A percentile compares a stretch with the other conserved stretches of the same genome.
phyloP scores from a whole-genome alignment of 768 basidiomycete genomes.

The Fomitopsis pulvina region DNA sequence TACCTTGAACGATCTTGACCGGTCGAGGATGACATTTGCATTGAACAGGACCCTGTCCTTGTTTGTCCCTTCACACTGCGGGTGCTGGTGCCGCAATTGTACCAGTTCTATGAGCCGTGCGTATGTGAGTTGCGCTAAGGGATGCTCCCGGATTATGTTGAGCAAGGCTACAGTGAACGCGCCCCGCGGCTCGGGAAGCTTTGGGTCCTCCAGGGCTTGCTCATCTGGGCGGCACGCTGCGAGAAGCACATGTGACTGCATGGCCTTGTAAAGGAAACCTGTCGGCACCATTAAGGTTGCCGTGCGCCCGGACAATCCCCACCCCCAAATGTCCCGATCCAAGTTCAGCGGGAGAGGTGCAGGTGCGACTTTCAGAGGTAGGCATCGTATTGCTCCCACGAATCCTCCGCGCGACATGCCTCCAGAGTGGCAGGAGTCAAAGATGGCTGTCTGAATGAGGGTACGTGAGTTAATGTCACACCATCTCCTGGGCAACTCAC shows the following conservation, averaged over 20 bases:
- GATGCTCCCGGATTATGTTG: neutral
- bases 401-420: neutral
- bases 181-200: neutral
- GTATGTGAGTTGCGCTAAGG: neutral
- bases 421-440: constrained; percentile 15
- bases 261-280: neutral
- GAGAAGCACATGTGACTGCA: neutral
- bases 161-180: neutral
- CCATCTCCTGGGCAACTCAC: neutral
- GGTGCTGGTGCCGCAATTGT: neutral
- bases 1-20: neutral
- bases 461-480: neutral
- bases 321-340: neutral
- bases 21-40: neutral
- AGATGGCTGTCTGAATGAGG: constrained; percentile 8
- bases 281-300: neutral
- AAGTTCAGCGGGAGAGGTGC: neutral
- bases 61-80: neutral
- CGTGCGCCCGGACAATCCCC: neutral
- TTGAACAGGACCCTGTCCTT: neutral
- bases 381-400: neutral
- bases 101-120: neutral
- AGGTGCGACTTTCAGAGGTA: neutral
- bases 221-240: neutral
- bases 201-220: neutral